Base-by-base conservation (phyloP, 1,139 yeast genomes). In the Pichia sp. region DNA sequence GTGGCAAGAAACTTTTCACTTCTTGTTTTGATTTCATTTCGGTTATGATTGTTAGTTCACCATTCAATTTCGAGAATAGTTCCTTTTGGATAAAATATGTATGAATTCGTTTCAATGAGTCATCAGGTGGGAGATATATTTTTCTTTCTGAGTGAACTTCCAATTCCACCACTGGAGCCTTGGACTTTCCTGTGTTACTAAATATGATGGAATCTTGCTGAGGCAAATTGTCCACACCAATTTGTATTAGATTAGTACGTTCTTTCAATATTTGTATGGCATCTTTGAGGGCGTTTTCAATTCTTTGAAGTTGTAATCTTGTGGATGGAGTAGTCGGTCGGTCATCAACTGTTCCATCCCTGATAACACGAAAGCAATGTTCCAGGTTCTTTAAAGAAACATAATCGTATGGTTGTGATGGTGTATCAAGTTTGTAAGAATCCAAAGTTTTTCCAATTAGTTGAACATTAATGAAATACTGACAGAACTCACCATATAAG, bases 391-490 rank as follows among this genome's bases (percentile, higher is more conserved):
- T 58, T 18, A 60, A 28, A 10, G 54, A 44, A 28, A 55, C 55
- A 37, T 49, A 51, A 40, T 55, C 57, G 53, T 53, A 48, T 20
- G 47, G 54, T 32, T 54, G 53, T n/a, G n/a, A n/a, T 4, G 51
- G 44, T 2, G 57, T 45, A 18, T 45, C 17, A 5, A 34, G 37
- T 14, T 37, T 39, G 42, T 53, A 56, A 27, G 28, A 54, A 14
- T 60, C 60, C 10, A 47, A 41, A 6, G 44, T 47, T 19, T 42
- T 46, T n/a, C 63, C 67, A 19, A 64, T 50, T 3, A 61, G 34
- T 34, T 55, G 49, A 4, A 55, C 57, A 28, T 55, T 55, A 21
- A 65, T 46, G 2, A 57, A 48, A 45, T 61, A 63, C 4, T 55
- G 42, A 10, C 59, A 47, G 5, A 60, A 57, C 27, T 49, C 52